These are phyloP conservation scores for Anisogramma anomala DNA, from an alignment of 2,329 filamentous ascomycete genomes.

Conservation along the genomic window DNA sequence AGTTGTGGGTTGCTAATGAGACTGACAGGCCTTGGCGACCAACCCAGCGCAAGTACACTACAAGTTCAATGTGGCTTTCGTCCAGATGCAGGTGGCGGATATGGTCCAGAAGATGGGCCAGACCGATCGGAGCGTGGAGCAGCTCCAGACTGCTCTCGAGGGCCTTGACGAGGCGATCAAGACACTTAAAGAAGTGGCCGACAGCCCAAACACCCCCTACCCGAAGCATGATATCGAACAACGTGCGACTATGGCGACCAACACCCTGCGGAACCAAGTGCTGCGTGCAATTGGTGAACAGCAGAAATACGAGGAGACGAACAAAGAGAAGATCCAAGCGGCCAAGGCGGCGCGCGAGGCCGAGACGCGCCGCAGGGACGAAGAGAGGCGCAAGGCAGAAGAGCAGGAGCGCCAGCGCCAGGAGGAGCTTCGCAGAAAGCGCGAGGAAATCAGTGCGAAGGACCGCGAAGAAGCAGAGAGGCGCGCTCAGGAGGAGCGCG, in stretches of 20 bases:
- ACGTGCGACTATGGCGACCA: conserved; percentile 92
- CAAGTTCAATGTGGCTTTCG: conserved; percentile 96
- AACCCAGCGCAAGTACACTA: conserved; percentile 79
- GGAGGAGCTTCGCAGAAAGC: conserved; percentile 75
- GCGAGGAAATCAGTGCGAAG: conserved; percentile 65
- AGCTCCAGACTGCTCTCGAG: conserved; percentile 67
- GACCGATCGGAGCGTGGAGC: conserved; percentile 62
- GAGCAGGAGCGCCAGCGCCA: conserved; percentile 63
- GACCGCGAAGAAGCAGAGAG: conserved; percentile 62
- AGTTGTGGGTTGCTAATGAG: conserved; percentile 19
- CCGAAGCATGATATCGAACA: conserved; percentile 84
- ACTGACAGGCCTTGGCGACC: conserved; percentile 54
- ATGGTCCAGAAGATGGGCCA: conserved; percentile 64
- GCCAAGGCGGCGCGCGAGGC: conserved; percentile 71
- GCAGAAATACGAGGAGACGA: conserved; percentile 84
- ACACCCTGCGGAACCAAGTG: conserved; percentile 87
- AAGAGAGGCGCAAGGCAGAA: conserved; percentile 55
- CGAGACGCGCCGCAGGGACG: conserved; percentile 67
- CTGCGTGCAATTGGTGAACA: conserved; percentile 76
- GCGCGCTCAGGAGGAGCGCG: conserved; percentile 58
- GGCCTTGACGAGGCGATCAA: conserved; percentile 82
- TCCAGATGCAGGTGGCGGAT: conserved; percentile 79
- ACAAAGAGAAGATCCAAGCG: conserved; percentile 74
- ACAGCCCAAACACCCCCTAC: conserved; percentile 63
- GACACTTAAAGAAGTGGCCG: conserved; percentile 51